Evolutionary conservation across 2,329 filamentous ascomycete species (phyloP), one percentile per base, ranked within the genome.

Genomic region (Aspergillus sp.): DNA sequence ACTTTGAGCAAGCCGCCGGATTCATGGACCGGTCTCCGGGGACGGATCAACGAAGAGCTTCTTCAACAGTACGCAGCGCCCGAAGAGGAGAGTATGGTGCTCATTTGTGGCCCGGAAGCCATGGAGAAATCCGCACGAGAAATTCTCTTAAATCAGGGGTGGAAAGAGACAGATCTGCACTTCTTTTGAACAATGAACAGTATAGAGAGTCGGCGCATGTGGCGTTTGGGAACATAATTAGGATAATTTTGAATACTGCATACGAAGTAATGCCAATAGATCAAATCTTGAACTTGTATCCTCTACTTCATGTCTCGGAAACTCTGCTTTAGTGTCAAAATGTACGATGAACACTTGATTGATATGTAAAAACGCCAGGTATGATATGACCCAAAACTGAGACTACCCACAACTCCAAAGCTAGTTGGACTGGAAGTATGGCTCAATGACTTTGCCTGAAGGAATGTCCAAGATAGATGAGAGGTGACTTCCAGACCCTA

Each of bases 91-190:
- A 68, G 70, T 20, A 68, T 96, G 77, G 84, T 90, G 13, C 71
- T 96, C 53, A 78, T 96, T 14, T 96, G 91, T 72, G 91, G 91
- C 2, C 91, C 91, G 0, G 83, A 81, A 60, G 74, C 86, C 3
- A 76, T 96, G 76, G 90, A 95, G 73, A 86, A 84, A 63, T 83
- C 78, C 52, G 84, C 83, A 3, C 80, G 81, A 58, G 68, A 74
- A 43, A 80, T 82, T 21, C 67, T 88, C 62, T 66, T 78, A 49
- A 79, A 76, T 11, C 74, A 87, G 68, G 89, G 89, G 0, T 95
- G 89, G 88, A 76, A 69, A 7, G 86, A 90, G 56, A 81, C 86
- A 13, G 84, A 92, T 66, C 64, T 94, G 60, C 67, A 92, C 59
- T 90, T 93, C 71, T 95, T 94, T 65, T 94, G 71, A 58, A 16